Percentiles rank a stretch among this genome's conserved stretches.
phyloP scores from a whole-genome alignment of 2,329 filamentous ascomycete species.

The Alternaria arborescens region DNA sequence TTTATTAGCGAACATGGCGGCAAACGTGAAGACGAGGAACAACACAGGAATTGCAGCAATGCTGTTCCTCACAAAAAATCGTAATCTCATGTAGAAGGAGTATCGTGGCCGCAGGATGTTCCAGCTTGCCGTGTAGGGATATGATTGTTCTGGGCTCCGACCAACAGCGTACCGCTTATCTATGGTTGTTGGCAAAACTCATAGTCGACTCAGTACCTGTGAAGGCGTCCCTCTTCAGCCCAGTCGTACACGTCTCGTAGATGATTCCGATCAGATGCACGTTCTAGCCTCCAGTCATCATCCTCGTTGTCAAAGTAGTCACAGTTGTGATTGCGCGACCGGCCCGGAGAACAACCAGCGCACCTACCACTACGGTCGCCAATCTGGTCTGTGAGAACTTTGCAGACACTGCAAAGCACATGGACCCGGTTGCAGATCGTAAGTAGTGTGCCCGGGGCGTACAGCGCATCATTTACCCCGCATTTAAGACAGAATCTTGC shows the following conservation, averaged over 20 bases:
- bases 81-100: not conserved
- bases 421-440: conserved; percentile 28
- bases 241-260: conserved; percentile 28
- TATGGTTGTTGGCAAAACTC: not conserved
- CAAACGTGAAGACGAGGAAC: conserved; percentile 7
- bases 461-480: conserved; percentile 32
- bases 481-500: conserved; percentile 39
- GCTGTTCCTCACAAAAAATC: not conserved
- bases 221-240: conserved; percentile 21
- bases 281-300: conserved; percentile 19
- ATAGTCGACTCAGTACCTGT: not conserved
- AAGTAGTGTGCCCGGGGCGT: conserved; percentile 30
- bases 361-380: conserved; percentile 22
- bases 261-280: conserved; percentile 22
- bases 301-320: conserved; percentile 12
- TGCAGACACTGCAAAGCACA: conserved; percentile 31
- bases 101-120: not conserved
- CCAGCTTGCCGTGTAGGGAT: not conserved
- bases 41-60: conserved; percentile 1
- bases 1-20: conserved; percentile 8
- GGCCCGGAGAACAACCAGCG: conserved; percentile 19
- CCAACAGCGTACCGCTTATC: not conserved
- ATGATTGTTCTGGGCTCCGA: not conserved
- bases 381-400: conserved; percentile 28
- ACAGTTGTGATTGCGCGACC: conserved; percentile 3